These are phyloP conservation scores for Lyophyllum atratum DNA, from an alignment of 768 basidiomycete species.

Conservation along the genomic window DNA sequence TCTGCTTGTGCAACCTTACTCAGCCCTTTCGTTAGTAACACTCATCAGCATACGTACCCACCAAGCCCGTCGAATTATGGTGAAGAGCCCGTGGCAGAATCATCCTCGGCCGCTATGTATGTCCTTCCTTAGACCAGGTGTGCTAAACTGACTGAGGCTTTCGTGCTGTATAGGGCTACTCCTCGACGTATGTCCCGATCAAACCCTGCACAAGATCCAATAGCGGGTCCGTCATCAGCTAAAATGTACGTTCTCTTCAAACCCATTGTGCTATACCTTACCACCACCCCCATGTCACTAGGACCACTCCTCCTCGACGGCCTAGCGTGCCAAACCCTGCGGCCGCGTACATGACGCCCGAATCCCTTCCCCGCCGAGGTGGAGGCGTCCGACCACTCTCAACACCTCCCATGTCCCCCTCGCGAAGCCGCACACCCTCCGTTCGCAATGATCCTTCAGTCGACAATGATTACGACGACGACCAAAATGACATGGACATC, in stretches of 20 bases:
- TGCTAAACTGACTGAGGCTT: no score
- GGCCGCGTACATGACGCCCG: conserved; percentile 10
- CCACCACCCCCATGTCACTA: neutral
- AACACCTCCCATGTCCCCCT: conserved; percentile 6
- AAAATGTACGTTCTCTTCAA: neutral
- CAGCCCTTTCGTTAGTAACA: no score
- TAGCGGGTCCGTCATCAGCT: neutral
- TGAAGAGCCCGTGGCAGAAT: no score
- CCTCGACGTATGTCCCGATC: no score
- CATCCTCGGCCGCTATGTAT: no score
- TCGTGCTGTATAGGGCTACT: no score
- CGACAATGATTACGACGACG: neutral
- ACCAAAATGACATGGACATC: conserved; percentile 13
- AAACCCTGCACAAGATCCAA: no score
- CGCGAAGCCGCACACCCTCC: neutral
- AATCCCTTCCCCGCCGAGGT: conserved; percentile 3
- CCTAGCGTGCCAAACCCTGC: neutral
- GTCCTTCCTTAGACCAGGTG: no score
- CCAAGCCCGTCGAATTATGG: no score
- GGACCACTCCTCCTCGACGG: neutral
- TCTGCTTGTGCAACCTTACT: no score
- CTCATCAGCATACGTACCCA: no score
- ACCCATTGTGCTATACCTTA: neutral
- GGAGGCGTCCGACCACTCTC: neutral
- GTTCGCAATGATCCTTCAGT: neutral